phyloP scores from a whole-genome alignment of 2,329 filamentous ascomycete species.

The Seiridium unicorne region DNA sequence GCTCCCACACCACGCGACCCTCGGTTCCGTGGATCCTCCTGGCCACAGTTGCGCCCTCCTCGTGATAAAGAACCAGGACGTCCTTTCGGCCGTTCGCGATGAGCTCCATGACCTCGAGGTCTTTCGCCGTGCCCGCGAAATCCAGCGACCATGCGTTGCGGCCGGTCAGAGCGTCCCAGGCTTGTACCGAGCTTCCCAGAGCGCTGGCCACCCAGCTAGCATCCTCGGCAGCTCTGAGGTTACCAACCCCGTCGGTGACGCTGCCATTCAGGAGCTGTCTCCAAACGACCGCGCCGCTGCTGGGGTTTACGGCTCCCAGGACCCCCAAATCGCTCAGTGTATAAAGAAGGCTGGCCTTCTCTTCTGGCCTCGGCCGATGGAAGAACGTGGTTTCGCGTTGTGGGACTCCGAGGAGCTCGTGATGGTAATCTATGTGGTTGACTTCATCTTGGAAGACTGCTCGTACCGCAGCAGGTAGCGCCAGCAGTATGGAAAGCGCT shows the following conservation, averaged over 20 bases:
- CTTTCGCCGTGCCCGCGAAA: conserved; percentile 58
- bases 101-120: conserved; percentile 76
- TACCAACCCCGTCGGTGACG: conserved; percentile 43
- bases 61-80: conserved; percentile 66
- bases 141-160: conserved; percentile 72
- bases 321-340: conserved; percentile 83
- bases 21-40: conserved; percentile 70
- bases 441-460: conserved; percentile 91
- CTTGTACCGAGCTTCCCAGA: conserved; percentile 65
- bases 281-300: conserved; percentile 83
- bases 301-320: conserved; percentile 85
- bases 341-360: conserved; percentile 87
- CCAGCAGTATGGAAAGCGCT: conserved; percentile 30
- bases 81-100: conserved; percentile 64
- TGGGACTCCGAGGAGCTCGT: conserved; percentile 82
- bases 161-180: conserved; percentile 83
- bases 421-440: conserved; percentile 88
- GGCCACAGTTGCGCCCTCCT: conserved; percentile 56
- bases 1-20: conserved; percentile 78
- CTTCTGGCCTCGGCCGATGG: conserved; percentile 77
- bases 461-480: conserved; percentile 47
- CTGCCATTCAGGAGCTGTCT: conserved; percentile 68
- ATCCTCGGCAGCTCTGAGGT: conserved; percentile 72
- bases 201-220: conserved; percentile 77
- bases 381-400: conserved; percentile 88